Conservation (phyloP, 2,329 filamentous ascomycete species). For the Hawksworthiomyces lignivorus region DNA sequence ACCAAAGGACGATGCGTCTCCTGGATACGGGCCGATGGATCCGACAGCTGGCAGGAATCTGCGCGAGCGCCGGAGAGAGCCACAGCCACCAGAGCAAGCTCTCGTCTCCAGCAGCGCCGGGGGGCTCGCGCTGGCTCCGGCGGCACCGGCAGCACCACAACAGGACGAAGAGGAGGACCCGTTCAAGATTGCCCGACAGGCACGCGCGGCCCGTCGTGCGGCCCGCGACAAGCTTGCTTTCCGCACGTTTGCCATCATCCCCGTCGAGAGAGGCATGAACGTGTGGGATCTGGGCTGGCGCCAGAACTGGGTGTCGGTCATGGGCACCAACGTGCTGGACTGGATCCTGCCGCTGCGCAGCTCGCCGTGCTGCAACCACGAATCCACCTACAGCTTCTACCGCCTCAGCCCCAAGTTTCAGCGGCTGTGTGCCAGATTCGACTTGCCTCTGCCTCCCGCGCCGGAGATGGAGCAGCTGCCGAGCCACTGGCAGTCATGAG, state of each 20-base stretch:
- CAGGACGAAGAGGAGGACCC: constrained; percentile 8
- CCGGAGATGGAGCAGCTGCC: constrained; percentile 6
- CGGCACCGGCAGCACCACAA: background rate
- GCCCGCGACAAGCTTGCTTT: constrained; percentile 40
- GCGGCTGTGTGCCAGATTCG: constrained; percentile 40
- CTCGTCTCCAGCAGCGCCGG: background rate
- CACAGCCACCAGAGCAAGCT: too few relatives aligned
- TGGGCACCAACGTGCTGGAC: constrained; percentile 64
- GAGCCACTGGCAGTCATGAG: background rate
- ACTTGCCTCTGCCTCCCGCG: constrained; percentile 25
- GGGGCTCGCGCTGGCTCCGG: background rate
- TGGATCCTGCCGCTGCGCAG: constrained; percentile 73
- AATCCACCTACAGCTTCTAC: constrained; percentile 59
- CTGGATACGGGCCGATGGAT: background rate
- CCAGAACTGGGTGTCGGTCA: constrained; percentile 68
- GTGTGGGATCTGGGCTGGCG: constrained; percentile 71
- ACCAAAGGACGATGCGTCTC: constrained; percentile 8
- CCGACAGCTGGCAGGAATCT: too few relatives aligned
- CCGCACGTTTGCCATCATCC: constrained; percentile 71
- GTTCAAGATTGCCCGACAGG: constrained; percentile 1
- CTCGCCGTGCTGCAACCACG: constrained; percentile 67
- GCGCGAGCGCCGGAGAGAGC: too few relatives aligned
- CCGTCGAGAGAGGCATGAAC: constrained; percentile 67
- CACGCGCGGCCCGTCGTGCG: constrained; percentile 11
- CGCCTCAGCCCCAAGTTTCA: constrained; percentile 55